These are phyloP conservation scores for Apophysomyces trapeziformis DNA, from an alignment of 371 early-diverging fungal genomes.

Conservation along the genomic window DNA sequence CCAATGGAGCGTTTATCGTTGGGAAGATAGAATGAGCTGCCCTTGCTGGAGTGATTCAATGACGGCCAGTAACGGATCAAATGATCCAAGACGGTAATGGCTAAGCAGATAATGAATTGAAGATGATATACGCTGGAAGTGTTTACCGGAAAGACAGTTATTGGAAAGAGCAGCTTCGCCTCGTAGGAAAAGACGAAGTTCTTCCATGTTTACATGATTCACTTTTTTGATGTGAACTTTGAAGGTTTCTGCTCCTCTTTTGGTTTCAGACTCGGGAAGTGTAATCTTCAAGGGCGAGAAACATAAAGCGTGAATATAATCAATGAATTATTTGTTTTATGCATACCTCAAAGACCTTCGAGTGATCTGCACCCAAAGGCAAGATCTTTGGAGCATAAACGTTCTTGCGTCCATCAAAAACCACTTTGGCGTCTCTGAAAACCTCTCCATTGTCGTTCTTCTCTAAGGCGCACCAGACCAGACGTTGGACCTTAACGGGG, in stretches of 20 bases:
- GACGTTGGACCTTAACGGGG: too few relatives aligned
- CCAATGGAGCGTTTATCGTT: slow-evolving; percentile 58
- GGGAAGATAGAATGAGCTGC: slow-evolving; percentile 86
- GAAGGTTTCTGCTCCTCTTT: slow-evolving; percentile 42
- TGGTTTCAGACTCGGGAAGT: slow-evolving; percentile 28
- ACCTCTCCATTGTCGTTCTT: slow-evolving; percentile 31
- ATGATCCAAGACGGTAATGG: slow-evolving; percentile 83
- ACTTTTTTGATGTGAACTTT: slow-evolving; percentile 65
- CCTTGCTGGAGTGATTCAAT: slow-evolving; percentile 70
- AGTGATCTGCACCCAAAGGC: slow-evolving; percentile 43
- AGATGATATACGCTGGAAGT: not conserved
- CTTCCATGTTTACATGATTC: slow-evolving; percentile 60
- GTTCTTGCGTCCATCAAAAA: slow-evolving; percentile 60
- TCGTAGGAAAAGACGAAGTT: slow-evolving; percentile 55
- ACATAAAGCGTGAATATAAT: not conserved
- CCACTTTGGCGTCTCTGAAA: slow-evolving; percentile 39
- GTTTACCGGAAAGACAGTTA: slow-evolving; percentile 51
- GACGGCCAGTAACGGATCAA: slow-evolving; percentile 80
- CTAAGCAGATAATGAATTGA: slow-evolving; percentile 28
- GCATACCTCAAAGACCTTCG: slow-evolving; percentile 51
- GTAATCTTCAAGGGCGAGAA: slow-evolving; percentile 35
- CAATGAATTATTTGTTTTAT: not conserved
- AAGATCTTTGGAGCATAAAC: slow-evolving; percentile 49
- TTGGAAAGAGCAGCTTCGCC: slow-evolving; percentile 48
- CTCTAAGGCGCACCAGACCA: slow-evolving; percentile 51